A percentile compares a stretch with the other conserved stretches of the same genome.
These are phyloP conservation scores for Fusarium nisikadoi DNA, from an alignment of 2,329 filamentous ascomycete genomes.

Conservation along the genomic window DNA sequence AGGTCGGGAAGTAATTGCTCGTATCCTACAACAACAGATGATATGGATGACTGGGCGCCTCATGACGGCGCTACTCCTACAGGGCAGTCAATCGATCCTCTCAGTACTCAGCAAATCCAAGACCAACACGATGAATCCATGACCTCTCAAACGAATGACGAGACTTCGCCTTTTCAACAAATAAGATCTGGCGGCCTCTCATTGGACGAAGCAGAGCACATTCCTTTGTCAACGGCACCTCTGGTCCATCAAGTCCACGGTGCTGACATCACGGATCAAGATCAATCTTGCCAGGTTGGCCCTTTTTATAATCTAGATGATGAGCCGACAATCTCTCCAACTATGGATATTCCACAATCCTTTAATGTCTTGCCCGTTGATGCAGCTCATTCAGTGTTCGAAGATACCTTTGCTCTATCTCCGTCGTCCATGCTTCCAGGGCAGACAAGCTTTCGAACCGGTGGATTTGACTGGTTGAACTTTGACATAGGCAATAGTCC, in stretches of 20 bases:
- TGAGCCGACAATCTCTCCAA: not conserved
- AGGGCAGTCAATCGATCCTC: fast-evolving
- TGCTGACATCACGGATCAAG: not conserved
- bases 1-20: not conserved
- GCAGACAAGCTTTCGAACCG: not conserved
- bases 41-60: not conserved
- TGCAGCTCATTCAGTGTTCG: not conserved
- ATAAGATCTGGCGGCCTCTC: not conserved
- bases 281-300: not conserved
- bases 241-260: too few species aligned
- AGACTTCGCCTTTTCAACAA: not conserved
- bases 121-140: not conserved
- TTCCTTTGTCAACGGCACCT: not conserved
- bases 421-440: not conserved
- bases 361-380: not conserved
- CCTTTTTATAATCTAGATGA: not conserved
- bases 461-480: not conserved
- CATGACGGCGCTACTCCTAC: not conserved
- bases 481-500: not conserved
- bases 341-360: not conserved
- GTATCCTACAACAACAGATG: not conserved
- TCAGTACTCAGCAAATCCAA: not conserved
- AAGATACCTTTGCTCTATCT: not conserved
- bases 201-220: fast-evolving
- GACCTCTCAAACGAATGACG: not conserved